Conservation (phyloP, 495 filamentous ascomycete genomes). For the Xylaria sp. region DNA sequence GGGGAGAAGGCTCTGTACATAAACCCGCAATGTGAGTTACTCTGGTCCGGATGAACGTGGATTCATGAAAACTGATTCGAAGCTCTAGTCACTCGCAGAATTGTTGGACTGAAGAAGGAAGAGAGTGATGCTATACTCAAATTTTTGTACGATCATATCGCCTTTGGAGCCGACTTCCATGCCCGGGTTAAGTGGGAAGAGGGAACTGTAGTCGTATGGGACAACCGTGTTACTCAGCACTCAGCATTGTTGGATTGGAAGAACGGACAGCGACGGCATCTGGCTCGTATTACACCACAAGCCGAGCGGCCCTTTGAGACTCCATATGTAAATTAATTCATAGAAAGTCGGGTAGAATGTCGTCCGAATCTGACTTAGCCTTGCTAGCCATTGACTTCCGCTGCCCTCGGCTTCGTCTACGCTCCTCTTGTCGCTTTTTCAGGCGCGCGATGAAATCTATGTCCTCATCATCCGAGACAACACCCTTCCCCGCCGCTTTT, state of each 20-base stretch:
- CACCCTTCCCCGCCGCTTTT: slow-evolving; percentile 1
- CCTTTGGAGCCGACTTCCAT: slow-evolving; percentile 85
- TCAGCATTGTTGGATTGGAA: slow-evolving; percentile 82
- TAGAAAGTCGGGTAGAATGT: slow-evolving; percentile 42
- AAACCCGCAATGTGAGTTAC: slow-evolving; percentile 79
- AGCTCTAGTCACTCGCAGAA: slow-evolving; percentile 67
- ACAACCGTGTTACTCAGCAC: slow-evolving; percentile 82
- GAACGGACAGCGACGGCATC: slow-evolving; percentile 76
- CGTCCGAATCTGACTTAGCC: slow-evolving; percentile 26
- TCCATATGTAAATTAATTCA: slow-evolving; percentile 51
- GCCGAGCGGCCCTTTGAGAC: slow-evolving; percentile 79
- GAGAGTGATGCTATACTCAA: slow-evolving; percentile 82
- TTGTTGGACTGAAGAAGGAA: slow-evolving; percentile 78
- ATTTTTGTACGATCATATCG: slow-evolving; percentile 88
- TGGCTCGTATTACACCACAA: slow-evolving; percentile 85
- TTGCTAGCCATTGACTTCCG: slow-evolving; percentile 31
- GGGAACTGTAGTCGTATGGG: slow-evolving; percentile 87
- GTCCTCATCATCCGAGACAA: slow-evolving; percentile 19
- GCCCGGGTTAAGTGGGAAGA: slow-evolving; percentile 84
- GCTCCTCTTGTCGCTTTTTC: slow-evolving; percentile 37
- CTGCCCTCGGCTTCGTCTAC: slow-evolving; percentile 32
- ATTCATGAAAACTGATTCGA: not conserved
- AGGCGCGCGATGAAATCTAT: slow-evolving; percentile 34
- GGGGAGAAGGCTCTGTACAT: slow-evolving; percentile 89
- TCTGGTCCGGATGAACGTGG: not conserved